Evolutionary conservation across 306 rosid genomes (phyloP), one percentile per base, ranked within the genome.

Genomic region (Castanea sativa): DNA sequence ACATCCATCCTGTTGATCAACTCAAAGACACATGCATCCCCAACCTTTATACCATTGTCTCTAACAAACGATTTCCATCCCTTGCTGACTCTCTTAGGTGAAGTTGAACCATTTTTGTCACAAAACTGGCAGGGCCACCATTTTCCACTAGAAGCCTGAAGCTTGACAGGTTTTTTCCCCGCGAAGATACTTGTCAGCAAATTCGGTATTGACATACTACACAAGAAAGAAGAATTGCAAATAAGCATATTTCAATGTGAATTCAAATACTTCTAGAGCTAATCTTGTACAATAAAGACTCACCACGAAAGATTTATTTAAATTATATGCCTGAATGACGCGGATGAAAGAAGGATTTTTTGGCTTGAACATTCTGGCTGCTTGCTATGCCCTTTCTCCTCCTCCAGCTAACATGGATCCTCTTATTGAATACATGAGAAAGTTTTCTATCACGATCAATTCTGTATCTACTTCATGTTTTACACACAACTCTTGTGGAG

Each of bases 11-110:
- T 29, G 65, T 80, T 68, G 30, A 80, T 29, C 56, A 87, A 71
- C 87, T 82, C 81, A 73, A 79, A 73, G 35, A 27, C 77, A 71
- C 88, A 80, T 35, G 60, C 59, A 73, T 87, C 93, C 19, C 89
- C 87, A 1, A 0, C 30, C 33, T 70, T 23, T 78, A 85, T 57
- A 13, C 56, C 4, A 21, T 68, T 73, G 6, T 69, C 83, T 45
- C 2, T 76, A 1, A 15, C 19, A 73, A 88, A 83, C 9, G 27
- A 2, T 2, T 0, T 0, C 83, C 87, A 80, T n/a, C 91, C 89
- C 57, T 6, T 69, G 35, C 77, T 67, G 20, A 76, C 59, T 58
- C 16, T 65, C 68, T 25, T 2, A 0, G 1, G 21, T 32, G 5
- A 29, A 6, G 4, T 6, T 30, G 43, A 5, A 14, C 20, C 4